Base-by-base conservation (phyloP, 2,329 filamentous ascomycete genomes). In the Penicillium sp. region DNA sequence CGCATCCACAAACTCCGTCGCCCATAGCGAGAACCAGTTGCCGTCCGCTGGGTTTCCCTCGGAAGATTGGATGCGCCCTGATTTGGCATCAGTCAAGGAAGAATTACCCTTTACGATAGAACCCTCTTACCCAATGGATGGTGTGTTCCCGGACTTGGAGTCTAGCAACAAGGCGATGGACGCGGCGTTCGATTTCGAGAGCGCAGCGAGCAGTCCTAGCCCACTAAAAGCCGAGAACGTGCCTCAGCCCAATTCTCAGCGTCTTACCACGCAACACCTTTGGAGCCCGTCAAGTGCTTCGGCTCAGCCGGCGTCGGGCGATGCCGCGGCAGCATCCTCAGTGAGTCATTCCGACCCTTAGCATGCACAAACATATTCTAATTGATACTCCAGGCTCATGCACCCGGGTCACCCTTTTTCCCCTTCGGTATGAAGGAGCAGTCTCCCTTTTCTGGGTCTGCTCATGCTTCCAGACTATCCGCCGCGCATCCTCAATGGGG, bases 141-240 rank as follows among this genome's bases (percentile, higher is more conserved):
- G 58, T 23, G 61, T 60, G 6, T 68, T 69, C 45, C 53, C 69
- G 24, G 75, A 78, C 47, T 59, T 76, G 41, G 75, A 77, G 54
- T 70, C 66, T 6, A 77, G 74, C 52, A 77, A 77, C 54, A 73
- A 70, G 55, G 74, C 73, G 15, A 77, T 78, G 76, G 74, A 76
- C 57, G 75, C 74, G 26, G 74, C 74, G 12, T 78, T 78, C 52
- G 75, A 78, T 56, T 78, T 78, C 55, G 75, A 77, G 41, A 77
- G 74, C 53, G 75, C 75, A 29, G 75, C 74, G 7, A 77, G 74
- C 59, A 77, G 74, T 33, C 75, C 75, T 2, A 77, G 73, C 54
- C 74, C 66, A 36, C 64, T 73, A 52, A 75, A 69, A 47, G 55
- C 53, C 31, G 69, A 68, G 42, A 55, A 60, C 18, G 58, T 58